phyloP scores from a whole-genome alignment of 108 stramenopile genomes.

The Pseudonitzschia multiseries region DNA sequence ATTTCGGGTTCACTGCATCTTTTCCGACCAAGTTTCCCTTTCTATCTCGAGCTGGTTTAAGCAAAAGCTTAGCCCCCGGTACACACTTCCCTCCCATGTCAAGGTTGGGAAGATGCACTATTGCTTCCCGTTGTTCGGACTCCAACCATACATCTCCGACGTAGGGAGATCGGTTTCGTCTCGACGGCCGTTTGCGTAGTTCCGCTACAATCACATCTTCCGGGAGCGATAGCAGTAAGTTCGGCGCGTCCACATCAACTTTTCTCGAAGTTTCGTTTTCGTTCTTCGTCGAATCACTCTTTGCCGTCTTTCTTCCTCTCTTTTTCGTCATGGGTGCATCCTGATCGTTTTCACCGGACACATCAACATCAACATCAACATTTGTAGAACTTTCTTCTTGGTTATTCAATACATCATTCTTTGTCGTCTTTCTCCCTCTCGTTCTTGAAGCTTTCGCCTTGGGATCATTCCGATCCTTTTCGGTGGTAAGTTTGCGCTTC shows the following conservation, averaged over 20 bases:
- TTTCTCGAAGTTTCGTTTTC: background rate
- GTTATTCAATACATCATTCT: background rate
- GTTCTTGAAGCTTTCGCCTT: background rate
- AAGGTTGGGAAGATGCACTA: constrained; percentile 32
- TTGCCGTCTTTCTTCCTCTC: background rate
- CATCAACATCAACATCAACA: background rate
- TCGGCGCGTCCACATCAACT: background rate
- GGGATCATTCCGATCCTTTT: too few relatives aligned
- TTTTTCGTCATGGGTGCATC: background rate
- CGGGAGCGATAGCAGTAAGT: constrained; percentile 19
- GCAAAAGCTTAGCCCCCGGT: constrained; percentile 40
- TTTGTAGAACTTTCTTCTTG: background rate
- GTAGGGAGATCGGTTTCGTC: constrained; percentile 55
- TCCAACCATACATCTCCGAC: constrained; percentile 52
- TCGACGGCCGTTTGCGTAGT: constrained; percentile 40
- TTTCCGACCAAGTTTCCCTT: constrained; percentile 50
- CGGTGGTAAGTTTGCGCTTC: too few relatives aligned
- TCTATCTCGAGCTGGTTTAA: constrained; percentile 42
- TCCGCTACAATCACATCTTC: constrained; percentile 31
- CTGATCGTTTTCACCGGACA: too few relatives aligned
- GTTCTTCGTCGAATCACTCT: background rate
- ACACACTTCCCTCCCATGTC: constrained; percentile 57
- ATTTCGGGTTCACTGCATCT: constrained; percentile 50
- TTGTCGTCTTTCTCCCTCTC: background rate
- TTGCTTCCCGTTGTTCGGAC: constrained; percentile 28